These are phyloP conservation scores for Phytophthora citricola DNA, from an alignment of 352 stramenopile species.

Conservation along the genomic window DNA sequence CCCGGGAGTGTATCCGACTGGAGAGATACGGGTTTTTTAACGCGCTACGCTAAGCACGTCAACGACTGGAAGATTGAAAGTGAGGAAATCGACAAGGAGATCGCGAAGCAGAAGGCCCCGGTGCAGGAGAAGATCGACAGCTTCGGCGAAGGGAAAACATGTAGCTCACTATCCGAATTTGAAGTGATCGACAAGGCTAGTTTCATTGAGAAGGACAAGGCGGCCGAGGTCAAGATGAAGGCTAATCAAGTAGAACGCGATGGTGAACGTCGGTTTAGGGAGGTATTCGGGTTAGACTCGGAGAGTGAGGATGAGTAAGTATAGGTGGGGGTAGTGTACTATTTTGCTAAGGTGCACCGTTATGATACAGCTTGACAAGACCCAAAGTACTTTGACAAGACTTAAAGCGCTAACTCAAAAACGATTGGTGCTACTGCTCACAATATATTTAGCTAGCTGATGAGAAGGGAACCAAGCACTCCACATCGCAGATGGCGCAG, in stretches of 20 bases:
- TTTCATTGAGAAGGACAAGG: slow-evolving; percentile 12
- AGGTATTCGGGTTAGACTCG: slow-evolving; percentile 7
- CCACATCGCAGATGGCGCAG: neutral
- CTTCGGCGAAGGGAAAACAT: slow-evolving; percentile 7
- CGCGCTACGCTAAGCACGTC: no score
- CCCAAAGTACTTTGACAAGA: slow-evolving; percentile 10
- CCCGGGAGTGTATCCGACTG: no score
- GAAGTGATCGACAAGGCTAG: neutral
- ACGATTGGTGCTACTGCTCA: neutral
- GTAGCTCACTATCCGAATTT: slow-evolving; percentile 4
- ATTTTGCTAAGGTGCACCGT: neutral
- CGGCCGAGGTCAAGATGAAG: slow-evolving; percentile 1
- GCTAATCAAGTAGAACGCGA: neutral
- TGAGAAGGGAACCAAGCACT: neutral
- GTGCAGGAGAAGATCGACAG: slow-evolving; percentile 7
- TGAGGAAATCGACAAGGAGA: no score
- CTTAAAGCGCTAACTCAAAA: slow-evolving; percentile 5
- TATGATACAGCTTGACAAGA: neutral
- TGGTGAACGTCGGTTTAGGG: neutral
- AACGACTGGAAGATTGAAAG: no score
- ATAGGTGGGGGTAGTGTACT: neutral
- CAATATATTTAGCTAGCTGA: neutral
- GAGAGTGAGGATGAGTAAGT: slow-evolving; percentile 4
- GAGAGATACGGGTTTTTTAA: no score
- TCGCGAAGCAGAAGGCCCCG: neutral